These are phyloP conservation scores for Porogramme epimiltina DNA, from an alignment of 1,284 basidiomycete genomes.

Conservation along the genomic window DNA sequence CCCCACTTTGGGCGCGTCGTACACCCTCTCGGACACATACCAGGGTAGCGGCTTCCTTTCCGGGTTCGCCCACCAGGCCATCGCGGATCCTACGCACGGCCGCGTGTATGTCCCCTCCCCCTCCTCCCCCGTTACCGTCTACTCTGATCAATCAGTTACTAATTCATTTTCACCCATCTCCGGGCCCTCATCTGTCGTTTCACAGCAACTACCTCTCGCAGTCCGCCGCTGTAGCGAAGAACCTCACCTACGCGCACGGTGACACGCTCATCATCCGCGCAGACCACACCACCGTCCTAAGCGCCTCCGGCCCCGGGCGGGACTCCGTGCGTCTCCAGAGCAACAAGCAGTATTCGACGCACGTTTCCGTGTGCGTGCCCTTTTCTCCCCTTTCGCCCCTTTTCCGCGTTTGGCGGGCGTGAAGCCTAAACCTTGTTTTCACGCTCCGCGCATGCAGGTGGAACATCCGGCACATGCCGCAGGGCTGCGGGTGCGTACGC, in stretches of 20 bases:
- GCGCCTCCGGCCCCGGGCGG: conserved; percentile 50
- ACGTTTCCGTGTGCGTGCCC: conserved; percentile 55
- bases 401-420: neutral
- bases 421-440: neutral
- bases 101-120: conserved; percentile 47
- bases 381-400: neutral
- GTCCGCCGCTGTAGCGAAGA: conserved; percentile 30
- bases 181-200: neutral
- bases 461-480: conserved; percentile 56
- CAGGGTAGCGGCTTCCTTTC: conserved; percentile 49
- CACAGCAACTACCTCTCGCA: conserved; percentile 38
- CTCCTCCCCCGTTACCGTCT: neutral
- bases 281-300: conserved; percentile 50
- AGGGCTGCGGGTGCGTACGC: conserved; percentile 70
- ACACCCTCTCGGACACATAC: conserved; percentile 38
- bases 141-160: neutral
- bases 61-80: conserved; percentile 49
- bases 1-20: neutral
- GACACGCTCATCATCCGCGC: conserved; percentile 44
- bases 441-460: conserved; percentile 41
- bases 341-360: conserved; percentile 51
- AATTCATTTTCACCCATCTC: neutral
- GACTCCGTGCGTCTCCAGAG: conserved; percentile 60
- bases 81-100: conserved; percentile 58
- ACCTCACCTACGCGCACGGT: conserved; percentile 30